Evolutionary conservation across 164 flowering plant species (phyloP).

Genomic region (Pachysandra terminalis): DNA sequence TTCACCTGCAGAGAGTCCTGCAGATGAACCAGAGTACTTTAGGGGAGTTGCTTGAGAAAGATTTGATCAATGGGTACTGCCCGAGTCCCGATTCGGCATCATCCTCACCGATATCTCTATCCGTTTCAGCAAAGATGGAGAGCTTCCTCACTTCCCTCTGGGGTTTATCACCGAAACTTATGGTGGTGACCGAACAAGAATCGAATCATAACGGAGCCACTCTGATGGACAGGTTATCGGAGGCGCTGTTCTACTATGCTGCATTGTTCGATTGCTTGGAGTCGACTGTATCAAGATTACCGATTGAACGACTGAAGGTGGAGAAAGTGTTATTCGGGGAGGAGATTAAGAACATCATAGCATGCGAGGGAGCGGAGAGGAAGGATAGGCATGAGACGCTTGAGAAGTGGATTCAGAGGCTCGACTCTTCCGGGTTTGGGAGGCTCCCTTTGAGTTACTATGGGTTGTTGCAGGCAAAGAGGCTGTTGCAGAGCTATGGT

Average conservation of each 20-base stretch:
- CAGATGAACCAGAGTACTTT: slow-evolving; percentile 46
- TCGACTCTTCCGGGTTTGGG: slow-evolving; percentile 65
- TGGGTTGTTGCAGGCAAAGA: slow-evolving; percentile 57
- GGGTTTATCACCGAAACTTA: slow-evolving; percentile 68
- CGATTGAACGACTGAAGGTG: slow-evolving; percentile 59
- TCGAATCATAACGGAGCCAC: slow-evolving; percentile 61
- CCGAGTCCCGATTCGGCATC: slow-evolving; percentile 58
- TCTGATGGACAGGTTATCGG: slow-evolving; percentile 66
- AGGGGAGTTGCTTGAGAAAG: slow-evolving; percentile 58
- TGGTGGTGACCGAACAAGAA: slow-evolving; percentile 84
- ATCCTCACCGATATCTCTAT: slow-evolving; percentile 42
- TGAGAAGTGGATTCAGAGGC: slow-evolving; percentile 67
- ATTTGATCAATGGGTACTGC: slow-evolving; percentile 43
- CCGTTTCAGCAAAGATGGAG: slow-evolving; percentile 44
- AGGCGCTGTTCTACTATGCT: slow-evolving; percentile 68
- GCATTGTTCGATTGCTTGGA: slow-evolving; percentile 84
- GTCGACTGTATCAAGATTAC: slow-evolving; percentile 56
- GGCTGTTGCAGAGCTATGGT: slow-evolving; percentile 57
- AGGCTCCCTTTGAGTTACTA: slow-evolving; percentile 61
- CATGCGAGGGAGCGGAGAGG: slow-evolving; percentile 79
- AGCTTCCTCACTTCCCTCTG: slow-evolving; percentile 54
- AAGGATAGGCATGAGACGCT: slow-evolving; percentile 83
- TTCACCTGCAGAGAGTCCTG: slow-evolving; percentile 33
- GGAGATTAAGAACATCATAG: slow-evolving; percentile 78
- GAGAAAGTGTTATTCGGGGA: slow-evolving; percentile 82